Evolutionary conservation across 352 stramenopile genomes (phyloP).

Genomic region (Globisporangium cylindrosporum): DNA sequence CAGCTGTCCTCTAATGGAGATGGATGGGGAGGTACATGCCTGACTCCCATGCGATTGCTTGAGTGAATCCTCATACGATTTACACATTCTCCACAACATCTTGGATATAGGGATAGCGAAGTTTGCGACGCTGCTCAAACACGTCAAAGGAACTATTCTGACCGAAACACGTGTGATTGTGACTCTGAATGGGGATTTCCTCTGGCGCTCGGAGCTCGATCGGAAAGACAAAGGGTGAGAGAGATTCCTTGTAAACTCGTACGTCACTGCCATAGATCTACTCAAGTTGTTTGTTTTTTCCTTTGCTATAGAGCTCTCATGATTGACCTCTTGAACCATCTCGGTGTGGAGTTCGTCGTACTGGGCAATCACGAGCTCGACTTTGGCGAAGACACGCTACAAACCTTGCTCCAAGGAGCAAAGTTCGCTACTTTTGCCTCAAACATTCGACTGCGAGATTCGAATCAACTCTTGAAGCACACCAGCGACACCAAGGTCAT

Average conservation of each 20-base stretch:
- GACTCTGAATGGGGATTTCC: not conserved
- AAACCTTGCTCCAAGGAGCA: not conserved
- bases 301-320: not conserved
- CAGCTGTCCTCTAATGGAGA: not conserved
- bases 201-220: not conserved
- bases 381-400: not conserved
- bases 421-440: not conserved
- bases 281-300: not conserved
- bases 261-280: not conserved
- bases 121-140: not conserved
- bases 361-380: not conserved
- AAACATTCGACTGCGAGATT: not conserved
- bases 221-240: not conserved
- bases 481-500: not conserved
- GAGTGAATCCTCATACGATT: not conserved
- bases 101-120: not conserved
- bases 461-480: not conserved
- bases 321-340: not conserved
- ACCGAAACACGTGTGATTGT: not conserved
- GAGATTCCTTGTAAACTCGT: not conserved
- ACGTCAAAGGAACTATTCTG: not conserved
- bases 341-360: not conserved
- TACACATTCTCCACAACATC: not conserved
- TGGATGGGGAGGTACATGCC: not conserved
- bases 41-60: not conserved